A percentile compares a stretch with the other conserved stretches of the same genome.
Evolutionary conservation across 2,329 filamentous ascomycete genomes (phyloP).

Genomic region (Cercospora zeina): DNA sequence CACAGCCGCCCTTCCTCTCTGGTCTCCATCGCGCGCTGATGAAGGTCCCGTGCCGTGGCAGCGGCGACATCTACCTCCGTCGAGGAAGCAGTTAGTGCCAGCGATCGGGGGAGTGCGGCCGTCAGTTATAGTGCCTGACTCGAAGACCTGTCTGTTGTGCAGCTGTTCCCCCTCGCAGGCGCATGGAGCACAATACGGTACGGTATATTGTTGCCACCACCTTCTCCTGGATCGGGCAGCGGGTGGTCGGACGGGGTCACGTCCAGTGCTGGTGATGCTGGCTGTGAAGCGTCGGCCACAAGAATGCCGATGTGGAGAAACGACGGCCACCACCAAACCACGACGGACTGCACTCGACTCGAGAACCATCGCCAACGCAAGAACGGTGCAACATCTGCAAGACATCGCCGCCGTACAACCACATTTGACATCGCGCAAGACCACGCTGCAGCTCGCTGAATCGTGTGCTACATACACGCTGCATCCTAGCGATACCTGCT

Average conservation of each 20-base stretch:
- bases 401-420: slow-evolving; percentile 17
- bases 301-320: slow-evolving; percentile 10
- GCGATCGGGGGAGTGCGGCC: too few species aligned
- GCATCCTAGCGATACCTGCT: slow-evolving; percentile 14
- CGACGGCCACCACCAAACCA: not conserved
- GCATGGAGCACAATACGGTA: too few species aligned
- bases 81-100: too few species aligned
- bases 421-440: slow-evolving; percentile 5
- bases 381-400: too few species aligned
- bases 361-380: not conserved
- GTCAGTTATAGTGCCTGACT: too few species aligned
- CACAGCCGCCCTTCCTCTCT: not conserved
- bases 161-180: too few species aligned
- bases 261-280: not conserved
- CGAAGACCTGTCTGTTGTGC: too few species aligned
- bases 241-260: not conserved
- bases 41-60: not conserved
- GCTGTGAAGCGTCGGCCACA: not conserved
- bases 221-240: not conserved
- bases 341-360: not conserved
- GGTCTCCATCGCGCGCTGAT: too few species aligned
- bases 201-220: not conserved
- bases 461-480: slow-evolving; percentile 8
- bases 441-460: slow-evolving; percentile 12
- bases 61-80: too few species aligned